Percentiles rank a stretch among this genome's conserved stretches.
Conservation (phyloP, 225 moss, liverwort and hornwort genomes). For the Bryoerythrophyllum caledonicum region DNA sequence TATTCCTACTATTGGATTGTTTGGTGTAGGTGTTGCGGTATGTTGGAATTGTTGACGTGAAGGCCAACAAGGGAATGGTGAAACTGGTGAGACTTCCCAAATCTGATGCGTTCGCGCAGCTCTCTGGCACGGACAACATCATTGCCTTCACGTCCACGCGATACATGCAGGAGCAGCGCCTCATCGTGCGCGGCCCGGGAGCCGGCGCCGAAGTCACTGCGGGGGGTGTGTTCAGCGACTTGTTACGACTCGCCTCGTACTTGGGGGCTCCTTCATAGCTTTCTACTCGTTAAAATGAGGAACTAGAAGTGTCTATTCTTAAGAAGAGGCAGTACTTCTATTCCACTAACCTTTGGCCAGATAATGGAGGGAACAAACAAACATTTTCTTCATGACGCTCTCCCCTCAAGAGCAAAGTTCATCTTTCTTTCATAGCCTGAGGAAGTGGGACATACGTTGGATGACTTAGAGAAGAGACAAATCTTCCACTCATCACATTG, state of each 20-base stretch:
- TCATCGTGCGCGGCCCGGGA: constrained; percentile 93
- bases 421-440: too few relatives aligned
- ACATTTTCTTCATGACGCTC: too few relatives aligned
- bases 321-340: too few relatives aligned
- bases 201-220: constrained; percentile 97
- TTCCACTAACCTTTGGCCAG: too few relatives aligned
- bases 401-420: too few relatives aligned
- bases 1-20: too few relatives aligned
- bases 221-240: constrained; percentile 88
- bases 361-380: too few relatives aligned
- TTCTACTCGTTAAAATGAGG: background rate
- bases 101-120: constrained; percentile 79
- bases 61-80: constrained; percentile 68
- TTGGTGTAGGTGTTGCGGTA: constrained; percentile 73
- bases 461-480: too few relatives aligned
- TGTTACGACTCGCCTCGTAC: constrained; percentile 81
- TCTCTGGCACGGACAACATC: constrained; percentile 89
- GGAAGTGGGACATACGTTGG: too few relatives aligned
- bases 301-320: too few relatives aligned
- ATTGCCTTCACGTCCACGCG: constrained; percentile 78
- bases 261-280: constrained; percentile 71
- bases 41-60: constrained; percentile 80
- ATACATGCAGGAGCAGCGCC: constrained; percentile 62
- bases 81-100: constrained; percentile 59
- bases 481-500: too few relatives aligned